These are phyloP conservation scores for Salvia hispanica DNA, from an alignment of 257 asterid species.

Conservation along the genomic window DNA sequence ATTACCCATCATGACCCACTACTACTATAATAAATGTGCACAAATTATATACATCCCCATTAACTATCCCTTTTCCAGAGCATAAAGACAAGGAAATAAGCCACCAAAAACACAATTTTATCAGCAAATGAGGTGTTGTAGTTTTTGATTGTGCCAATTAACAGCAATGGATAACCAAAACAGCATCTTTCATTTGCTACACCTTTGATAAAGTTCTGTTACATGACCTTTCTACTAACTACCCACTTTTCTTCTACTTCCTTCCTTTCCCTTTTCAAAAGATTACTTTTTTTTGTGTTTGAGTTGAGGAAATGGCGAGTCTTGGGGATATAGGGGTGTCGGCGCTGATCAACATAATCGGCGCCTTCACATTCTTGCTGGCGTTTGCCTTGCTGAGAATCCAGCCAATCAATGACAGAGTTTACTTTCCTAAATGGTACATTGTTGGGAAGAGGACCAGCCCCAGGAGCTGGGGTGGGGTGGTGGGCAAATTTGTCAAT, in stretches of 20 bases:
- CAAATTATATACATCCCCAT: not conserved
- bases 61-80: constrained; percentile 21
- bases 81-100: too few species aligned
- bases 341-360: constrained; percentile 70
- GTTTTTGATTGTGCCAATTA: not conserved
- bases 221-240: constrained; percentile 27
- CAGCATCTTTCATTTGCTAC: not conserved
- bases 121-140: not conserved
- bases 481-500: constrained; percentile 80
- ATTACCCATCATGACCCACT: constrained; percentile 5
- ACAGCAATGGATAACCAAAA: not conserved
- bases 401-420: constrained; percentile 94
- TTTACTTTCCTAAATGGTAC: constrained; percentile 97
- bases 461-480: constrained; percentile 66
- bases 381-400: constrained; percentile 91
- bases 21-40: constrained; percentile 18
- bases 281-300: not conserved
- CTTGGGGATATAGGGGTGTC: constrained; percentile 92
- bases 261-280: constrained; percentile 16
- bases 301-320: constrained; percentile 62
- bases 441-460: constrained; percentile 70
- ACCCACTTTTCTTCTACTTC: constrained; percentile 21
- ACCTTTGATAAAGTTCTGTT: not conserved
- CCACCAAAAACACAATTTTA: too few species aligned
- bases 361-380: constrained; percentile 75